phyloP scores from a whole-genome alignment of 352 stramenopile species.

The Globisporangium recalcitrans region DNA sequence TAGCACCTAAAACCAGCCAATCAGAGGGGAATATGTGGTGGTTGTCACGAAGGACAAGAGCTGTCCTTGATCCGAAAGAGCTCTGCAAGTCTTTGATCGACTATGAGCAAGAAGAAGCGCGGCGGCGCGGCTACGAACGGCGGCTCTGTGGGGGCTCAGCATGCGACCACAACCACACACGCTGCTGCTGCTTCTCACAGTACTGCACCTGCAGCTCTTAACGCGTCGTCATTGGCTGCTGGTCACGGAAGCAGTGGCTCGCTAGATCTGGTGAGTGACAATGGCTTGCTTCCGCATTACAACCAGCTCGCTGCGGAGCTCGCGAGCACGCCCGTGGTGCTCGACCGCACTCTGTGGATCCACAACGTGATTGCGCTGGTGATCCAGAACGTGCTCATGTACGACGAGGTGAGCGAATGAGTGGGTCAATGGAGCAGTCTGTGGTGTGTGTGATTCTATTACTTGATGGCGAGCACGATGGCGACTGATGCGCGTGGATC shows the following conservation, averaged over 20 bases:
- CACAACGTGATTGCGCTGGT: slow-evolving; percentile 28
- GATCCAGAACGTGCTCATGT: slow-evolving; percentile 40
- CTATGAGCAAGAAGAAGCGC: slow-evolving; percentile 43
- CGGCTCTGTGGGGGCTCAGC: not conserved
- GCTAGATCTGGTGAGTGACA: not conserved
- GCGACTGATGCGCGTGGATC: not conserved
- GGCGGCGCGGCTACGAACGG: slow-evolving; percentile 2
- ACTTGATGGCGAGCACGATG: no score
- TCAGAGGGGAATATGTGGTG: not conserved
- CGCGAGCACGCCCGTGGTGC: slow-evolving; percentile 8
- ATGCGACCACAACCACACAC: not conserved
- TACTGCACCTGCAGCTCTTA: not conserved
- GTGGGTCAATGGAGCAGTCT: not conserved
- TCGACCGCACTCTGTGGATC: slow-evolving; percentile 33
- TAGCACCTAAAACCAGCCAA: not conserved
- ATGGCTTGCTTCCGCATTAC: slow-evolving; percentile 11
- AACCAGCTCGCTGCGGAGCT: slow-evolving; percentile 18
- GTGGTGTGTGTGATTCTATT: no score
- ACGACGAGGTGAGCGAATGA: slow-evolving; percentile 27
- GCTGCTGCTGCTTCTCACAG: not conserved
- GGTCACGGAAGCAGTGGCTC: not conserved
- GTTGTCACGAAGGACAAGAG: slow-evolving; percentile 2
- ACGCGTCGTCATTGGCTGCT: not conserved
- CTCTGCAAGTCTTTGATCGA: not conserved
- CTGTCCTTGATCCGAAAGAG: not conserved